A percentile compares a stretch with the other conserved stretches of the same genome.
phyloP scores from a whole-genome alignment of 23 red algal species.

The Gracilaria vermiculophylla region DNA sequence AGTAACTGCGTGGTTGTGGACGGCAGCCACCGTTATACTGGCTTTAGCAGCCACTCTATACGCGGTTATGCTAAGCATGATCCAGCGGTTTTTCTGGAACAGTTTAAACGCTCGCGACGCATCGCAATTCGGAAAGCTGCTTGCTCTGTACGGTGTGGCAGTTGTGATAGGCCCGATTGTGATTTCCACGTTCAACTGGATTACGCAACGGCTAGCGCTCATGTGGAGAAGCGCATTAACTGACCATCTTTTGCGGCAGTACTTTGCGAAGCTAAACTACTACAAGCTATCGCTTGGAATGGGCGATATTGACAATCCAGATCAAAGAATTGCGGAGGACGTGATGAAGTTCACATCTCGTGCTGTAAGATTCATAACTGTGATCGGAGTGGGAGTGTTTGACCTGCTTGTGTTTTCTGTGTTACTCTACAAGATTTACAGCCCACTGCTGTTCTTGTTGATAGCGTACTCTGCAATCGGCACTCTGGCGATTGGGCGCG shows the following conservation, averaged over 20 bases:
- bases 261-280: conserved; percentile 66
- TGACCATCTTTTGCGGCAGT: conserved; percentile 55
- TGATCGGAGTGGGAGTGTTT: conserved; percentile 78
- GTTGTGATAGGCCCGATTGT: conserved; percentile 83
- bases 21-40: conserved; percentile 66
- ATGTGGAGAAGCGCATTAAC: conserved; percentile 87
- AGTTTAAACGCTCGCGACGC: conserved; percentile 72
- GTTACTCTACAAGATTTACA: conserved; percentile 85
- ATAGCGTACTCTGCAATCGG: conserved; percentile 75
- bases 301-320: conserved; percentile 76
- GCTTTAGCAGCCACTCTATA: conserved; percentile 87
- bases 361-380: conserved; percentile 79
- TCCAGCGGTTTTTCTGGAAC: conserved; percentile 93
- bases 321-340: conserved; percentile 95
- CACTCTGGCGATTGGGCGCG: conserved; percentile 55
- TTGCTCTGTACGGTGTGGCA: conserved; percentile 72
- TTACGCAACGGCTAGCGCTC: conserved; percentile 66
- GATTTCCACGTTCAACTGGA: conserved; percentile 82
- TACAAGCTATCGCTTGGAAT: conserved; percentile 65
- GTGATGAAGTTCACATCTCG: conserved; percentile 81
- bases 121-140: conserved; percentile 71
- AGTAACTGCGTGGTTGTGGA: conserved; percentile 75
- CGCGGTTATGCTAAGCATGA: conserved; percentile 83
- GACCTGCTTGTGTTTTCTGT: conserved; percentile 88
- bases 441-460: conserved; percentile 70